These are phyloP conservation scores for Malus orientalis DNA, from an alignment of 306 rosid species.

Conservation along the genomic window DNA sequence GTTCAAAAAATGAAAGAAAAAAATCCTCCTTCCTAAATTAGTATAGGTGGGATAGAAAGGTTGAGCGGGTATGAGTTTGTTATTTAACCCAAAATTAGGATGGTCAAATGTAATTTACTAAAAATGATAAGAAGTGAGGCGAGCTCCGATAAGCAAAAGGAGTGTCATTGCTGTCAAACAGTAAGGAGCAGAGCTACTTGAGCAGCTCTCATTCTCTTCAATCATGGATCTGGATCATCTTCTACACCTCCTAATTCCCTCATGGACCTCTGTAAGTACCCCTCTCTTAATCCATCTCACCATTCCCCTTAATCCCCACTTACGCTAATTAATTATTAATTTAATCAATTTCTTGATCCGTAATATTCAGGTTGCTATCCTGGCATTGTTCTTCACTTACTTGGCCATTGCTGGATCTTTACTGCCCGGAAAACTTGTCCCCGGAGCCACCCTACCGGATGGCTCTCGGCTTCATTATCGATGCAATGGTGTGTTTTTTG, in stretches of 20 bases:
- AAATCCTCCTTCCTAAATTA: too few species aligned
- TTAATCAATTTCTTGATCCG: background rate
- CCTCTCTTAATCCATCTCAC: background rate
- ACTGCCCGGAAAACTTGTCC: conserved; percentile 66
- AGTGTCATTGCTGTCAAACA: too few species aligned
- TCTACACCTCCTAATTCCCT: conserved; percentile 34
- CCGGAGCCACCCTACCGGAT: conserved; percentile 59
- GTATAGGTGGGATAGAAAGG: too few species aligned
- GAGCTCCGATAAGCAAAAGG: too few species aligned
- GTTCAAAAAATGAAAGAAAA: too few species aligned
- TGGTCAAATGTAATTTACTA: too few species aligned
- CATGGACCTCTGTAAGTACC: conserved; percentile 43
- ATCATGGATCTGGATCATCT: conserved; percentile 47
- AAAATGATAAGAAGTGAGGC: too few species aligned
- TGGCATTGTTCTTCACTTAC: conserved; percentile 54
- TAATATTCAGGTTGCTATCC: conserved; percentile 45
- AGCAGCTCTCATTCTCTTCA: background rate
- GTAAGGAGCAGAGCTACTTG: background rate
- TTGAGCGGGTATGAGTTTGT: too few species aligned
- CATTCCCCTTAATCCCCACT: too few species aligned
- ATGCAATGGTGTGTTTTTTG: conserved; percentile 68
- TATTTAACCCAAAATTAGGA: too few species aligned
- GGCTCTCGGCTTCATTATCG: conserved; percentile 71
- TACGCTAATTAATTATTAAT: background rate
- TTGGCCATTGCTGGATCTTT: conserved; percentile 68